Conservation (phyloP, 73 alveolate genomes). For the Durusdinium trenchii region DNA sequence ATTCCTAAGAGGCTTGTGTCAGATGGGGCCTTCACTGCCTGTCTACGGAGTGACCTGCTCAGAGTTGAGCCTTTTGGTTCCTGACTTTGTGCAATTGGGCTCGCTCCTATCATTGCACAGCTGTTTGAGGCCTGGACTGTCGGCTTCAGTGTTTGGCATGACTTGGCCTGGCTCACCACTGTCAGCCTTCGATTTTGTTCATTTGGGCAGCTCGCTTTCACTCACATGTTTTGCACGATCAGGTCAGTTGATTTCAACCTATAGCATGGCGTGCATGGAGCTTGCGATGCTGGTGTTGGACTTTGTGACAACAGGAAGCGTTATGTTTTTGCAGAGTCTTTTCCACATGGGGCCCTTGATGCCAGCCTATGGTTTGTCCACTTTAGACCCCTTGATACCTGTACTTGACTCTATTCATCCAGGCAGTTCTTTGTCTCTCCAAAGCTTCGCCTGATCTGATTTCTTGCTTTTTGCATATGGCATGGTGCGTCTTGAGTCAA, state of each 20-base stretch:
- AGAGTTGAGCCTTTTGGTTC: constrained; percentile 31
- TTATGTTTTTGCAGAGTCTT: neutral
- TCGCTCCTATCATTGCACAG: neutral
- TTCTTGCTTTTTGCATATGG: constrained; percentile 54
- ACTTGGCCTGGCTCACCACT: neutral
- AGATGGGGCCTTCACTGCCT: neutral
- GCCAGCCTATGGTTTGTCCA: constrained; percentile 54
- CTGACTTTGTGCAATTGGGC: constrained; percentile 57
- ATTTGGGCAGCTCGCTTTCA: constrained; percentile 58
- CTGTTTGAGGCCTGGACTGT: constrained; percentile 13
- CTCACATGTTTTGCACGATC: constrained; percentile 60
- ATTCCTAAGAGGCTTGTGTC: constrained; percentile 22
- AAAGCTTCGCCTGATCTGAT: constrained; percentile 58
- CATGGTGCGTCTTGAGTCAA: constrained; percentile 40
- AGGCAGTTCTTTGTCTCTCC: constrained; percentile 29
- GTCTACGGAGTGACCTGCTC: constrained; percentile 61
- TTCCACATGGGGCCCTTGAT: neutral
- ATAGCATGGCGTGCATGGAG: constrained; percentile 64
- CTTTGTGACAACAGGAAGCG: constrained; percentile 35
- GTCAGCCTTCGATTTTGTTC: constrained; percentile 66
- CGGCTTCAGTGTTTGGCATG: constrained; percentile 44
- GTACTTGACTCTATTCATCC: constrained; percentile 41
- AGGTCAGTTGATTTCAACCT: constrained; percentile 45
- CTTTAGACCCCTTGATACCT: neutral
- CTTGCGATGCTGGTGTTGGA: neutral